Conservation (phyloP, 2,329 filamentous ascomycete species). For the Pseudogymnoascus sp. region DNA sequence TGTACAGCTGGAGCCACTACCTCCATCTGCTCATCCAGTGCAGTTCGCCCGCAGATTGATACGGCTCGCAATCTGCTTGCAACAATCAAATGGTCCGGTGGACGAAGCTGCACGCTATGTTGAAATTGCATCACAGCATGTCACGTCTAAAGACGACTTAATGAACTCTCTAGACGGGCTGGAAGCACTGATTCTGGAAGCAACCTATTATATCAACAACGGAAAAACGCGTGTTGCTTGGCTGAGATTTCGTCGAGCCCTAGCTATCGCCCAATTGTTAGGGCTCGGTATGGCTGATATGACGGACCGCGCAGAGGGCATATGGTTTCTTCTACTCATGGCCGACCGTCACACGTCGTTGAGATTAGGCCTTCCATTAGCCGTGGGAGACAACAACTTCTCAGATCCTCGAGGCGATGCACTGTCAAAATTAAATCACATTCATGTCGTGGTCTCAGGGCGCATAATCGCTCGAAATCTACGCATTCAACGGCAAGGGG, state of each 20-base stretch:
- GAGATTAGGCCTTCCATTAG: neutral
- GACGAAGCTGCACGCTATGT: conserved; percentile 13
- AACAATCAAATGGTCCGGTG: neutral
- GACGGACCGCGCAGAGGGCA: neutral
- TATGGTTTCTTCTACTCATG: conserved; percentile 10
- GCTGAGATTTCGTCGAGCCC: conserved; percentile 1
- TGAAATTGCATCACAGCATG: conserved; percentile 16
- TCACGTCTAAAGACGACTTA: conserved; percentile 18
- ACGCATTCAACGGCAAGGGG: neutral
- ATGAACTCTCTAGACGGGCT: conserved; percentile 9
- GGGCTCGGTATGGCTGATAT: neutral
- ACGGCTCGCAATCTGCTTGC: neutral
- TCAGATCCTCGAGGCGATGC: neutral
- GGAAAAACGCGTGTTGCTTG: conserved; percentile 4
- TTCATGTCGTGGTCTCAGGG: neutral
- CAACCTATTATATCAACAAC: conserved; percentile 5
- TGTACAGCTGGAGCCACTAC: neutral
- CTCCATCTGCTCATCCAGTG: neutral
- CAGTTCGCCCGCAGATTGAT: conserved; percentile 8
- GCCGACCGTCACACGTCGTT: neutral
- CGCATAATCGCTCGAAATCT: neutral
- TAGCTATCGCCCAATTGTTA: neutral
- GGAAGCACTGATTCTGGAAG: conserved; percentile 8
- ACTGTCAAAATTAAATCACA: conserved; percentile 9
- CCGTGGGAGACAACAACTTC: neutral